Evolutionary conservation across 2,329 filamentous ascomycete species (phyloP), one percentile per base, ranked within the genome.

Genomic region (Didymella exigua): DNA sequence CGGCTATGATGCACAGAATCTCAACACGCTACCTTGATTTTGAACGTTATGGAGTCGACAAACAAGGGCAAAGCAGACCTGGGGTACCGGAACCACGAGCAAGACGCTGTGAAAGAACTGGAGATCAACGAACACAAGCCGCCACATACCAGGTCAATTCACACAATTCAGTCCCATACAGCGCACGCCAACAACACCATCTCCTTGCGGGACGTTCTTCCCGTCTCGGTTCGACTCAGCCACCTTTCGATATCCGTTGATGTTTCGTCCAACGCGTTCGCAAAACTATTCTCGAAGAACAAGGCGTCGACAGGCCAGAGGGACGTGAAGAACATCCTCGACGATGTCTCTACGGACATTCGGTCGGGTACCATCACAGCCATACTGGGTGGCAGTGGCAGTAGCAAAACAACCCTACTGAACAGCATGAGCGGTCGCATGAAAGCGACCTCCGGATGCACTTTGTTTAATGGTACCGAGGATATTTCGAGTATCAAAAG

Each of bases 301-400:
- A 69, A 56, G 56, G 64, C 51, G n/a, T 27, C 54, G 61, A 40
- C 60, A 66, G 34, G 49, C 31, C 49, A 51, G 30, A 61, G 50
- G 42, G 62, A 73, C 67, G 64, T 71, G 45, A 82, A 81, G 61
- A 72, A 70, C 5, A 83, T 92, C 10, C 76, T 92, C 9, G 78
- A 86, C 47, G 82, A 83, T 26, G 83, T 91, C 40, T 83, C 82
- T 59, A 87, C 87, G 2, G 81, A 84, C 21, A 82, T 91, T 69
- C 79, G 80, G 3, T 81, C 84, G 7, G 88, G 89, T 3, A 88
- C 85, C 3, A 73, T 93, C 34, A 91, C 88, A 0, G 89, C 89
- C 8, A 91, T 92, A 48, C 86, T 92, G 53, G 89, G 89, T 9
- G 88, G 88, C 3, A 88, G 86, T 66, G 89, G 89, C 18, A 88